These are phyloP conservation scores for Diaporthe velutina DNA, from an alignment of 2,329 filamentous ascomycete species.

Conservation along the genomic window DNA sequence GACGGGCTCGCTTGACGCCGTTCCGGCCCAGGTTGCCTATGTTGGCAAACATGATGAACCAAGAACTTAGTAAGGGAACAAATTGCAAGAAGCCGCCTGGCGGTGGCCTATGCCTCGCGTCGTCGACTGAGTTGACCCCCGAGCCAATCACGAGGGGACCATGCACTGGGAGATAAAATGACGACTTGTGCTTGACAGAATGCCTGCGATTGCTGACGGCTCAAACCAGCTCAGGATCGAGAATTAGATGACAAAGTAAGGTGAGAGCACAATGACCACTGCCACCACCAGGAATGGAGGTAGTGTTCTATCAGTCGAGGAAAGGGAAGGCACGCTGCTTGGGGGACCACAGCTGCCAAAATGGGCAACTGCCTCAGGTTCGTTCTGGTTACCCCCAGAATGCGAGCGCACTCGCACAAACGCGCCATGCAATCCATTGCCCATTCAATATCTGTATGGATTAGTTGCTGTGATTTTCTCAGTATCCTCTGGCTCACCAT, in stretches of 20 bases:
- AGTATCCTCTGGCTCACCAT: neutral
- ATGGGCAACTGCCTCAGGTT: neutral
- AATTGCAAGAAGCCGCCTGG: neutral
- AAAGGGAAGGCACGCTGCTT: slow-evolving; percentile 17
- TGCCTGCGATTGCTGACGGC: neutral
- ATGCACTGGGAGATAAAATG: neutral
- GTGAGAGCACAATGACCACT: neutral
- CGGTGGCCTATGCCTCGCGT: neutral
- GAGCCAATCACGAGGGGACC: neutral
- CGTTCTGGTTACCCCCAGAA: no score
- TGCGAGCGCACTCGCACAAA: neutral
- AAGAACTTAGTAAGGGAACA: neutral
- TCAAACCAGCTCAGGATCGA: neutral
- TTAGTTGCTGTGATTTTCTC: neutral
- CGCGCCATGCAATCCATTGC: no score
- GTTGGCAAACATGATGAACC: slow-evolving; percentile 5
- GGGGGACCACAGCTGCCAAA: neutral
- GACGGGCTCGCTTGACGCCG: neutral
- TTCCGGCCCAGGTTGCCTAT: neutral
- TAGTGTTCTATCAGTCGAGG: neutral
- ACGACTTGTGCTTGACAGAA: neutral
- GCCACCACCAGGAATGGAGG: neutral
- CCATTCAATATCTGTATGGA: neutral
- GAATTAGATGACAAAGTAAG: neutral
- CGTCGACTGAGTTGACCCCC: neutral